These are phyloP conservation scores for Geotrichum aggregatum DNA, from an alignment of 1,139 yeast species.

Conservation along the genomic window DNA sequence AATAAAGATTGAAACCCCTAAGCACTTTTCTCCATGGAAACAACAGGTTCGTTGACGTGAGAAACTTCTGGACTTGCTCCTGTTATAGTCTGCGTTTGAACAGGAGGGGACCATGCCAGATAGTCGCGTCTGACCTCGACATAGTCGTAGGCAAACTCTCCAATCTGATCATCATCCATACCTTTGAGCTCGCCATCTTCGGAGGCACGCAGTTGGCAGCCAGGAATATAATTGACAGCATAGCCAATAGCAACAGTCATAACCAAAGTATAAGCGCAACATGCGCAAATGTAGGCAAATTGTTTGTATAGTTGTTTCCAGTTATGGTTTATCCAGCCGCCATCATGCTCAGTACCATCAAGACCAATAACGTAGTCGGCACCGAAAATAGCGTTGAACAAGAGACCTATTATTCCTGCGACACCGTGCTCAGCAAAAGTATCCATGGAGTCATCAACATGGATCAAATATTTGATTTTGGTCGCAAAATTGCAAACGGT, in stretches of 20 bases:
- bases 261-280: slow-evolving; percentile 68
- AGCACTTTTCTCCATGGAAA: slow-evolving; percentile 12
- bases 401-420: slow-evolving; percentile 85
- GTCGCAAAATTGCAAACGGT: slow-evolving; percentile 80
- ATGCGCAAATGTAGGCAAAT: slow-evolving; percentile 74
- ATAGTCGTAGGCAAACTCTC: slow-evolving; percentile 96
- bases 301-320: slow-evolving; percentile 90
- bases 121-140: slow-evolving; percentile 95
- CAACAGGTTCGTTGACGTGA: slow-evolving; percentile 5
- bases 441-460: slow-evolving; percentile 91
- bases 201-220: slow-evolving; percentile 70
- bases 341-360: slow-evolving; percentile 74
- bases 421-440: slow-evolving; percentile 96
- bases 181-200: slow-evolving; percentile 87
- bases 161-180: slow-evolving; percentile 94
- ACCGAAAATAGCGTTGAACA: slow-evolving; percentile 85
- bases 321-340: slow-evolving; percentile 91
- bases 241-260: slow-evolving; percentile 76
- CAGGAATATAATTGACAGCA: slow-evolving; percentile 74
- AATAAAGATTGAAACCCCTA: slow-evolving; percentile 1
- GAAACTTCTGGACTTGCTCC: slow-evolving; percentile 3
- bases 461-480: slow-evolving; percentile 61
- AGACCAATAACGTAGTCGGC: slow-evolving; percentile 85
- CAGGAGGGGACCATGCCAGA: slow-evolving; percentile 55
- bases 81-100: slow-evolving; percentile 12